phyloP scores from a whole-genome alignment of 2,329 filamentous ascomycete genomes.

The Trematosphaeria pertusa region DNA sequence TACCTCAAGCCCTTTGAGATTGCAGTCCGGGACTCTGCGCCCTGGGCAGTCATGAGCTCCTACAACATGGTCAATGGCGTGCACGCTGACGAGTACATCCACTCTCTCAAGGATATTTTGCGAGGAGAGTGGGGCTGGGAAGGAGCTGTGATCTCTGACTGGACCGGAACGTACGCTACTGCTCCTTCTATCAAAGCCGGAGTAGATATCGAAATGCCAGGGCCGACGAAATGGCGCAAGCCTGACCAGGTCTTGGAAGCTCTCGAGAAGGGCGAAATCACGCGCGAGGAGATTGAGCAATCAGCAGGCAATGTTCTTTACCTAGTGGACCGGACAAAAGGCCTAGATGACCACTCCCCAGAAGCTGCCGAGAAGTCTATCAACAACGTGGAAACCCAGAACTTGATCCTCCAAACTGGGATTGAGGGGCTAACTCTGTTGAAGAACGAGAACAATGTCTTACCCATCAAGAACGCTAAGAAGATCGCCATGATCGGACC shows the following conservation, averaged over 20 bases:
- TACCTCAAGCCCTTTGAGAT: conserved; percentile 80
- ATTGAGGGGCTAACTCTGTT: conserved; percentile 68
- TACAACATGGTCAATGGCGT: conserved; percentile 72
- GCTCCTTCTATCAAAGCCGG: conserved; percentile 48
- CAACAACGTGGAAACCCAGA: conserved; percentile 61
- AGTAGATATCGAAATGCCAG: conserved; percentile 51
- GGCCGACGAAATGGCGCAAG: conserved; percentile 50
- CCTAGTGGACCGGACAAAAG: conserved; percentile 67
- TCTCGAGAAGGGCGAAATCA: conserved; percentile 44
- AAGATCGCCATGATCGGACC: conserved; percentile 72
- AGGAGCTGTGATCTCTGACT: conserved; percentile 53
- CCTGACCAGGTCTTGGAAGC: conserved; percentile 43
- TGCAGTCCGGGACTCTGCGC: conserved; percentile 69
- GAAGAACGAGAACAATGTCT: conserved; percentile 66
- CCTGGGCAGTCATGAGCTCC: conserved; percentile 73
- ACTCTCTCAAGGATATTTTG: conserved; percentile 52
- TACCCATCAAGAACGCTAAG: conserved; percentile 64
- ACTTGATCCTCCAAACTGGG: conserved; percentile 67
- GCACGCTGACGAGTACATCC: conserved; percentile 48
- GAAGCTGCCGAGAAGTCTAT: conserved; percentile 65
- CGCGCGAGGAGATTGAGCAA: conserved; percentile 57
- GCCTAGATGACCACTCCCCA: conserved; percentile 60
- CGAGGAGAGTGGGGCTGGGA: conserved; percentile 51
- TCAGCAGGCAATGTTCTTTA: conserved; percentile 65
- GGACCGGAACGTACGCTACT: conserved; percentile 51